Evolutionary conservation across 495 filamentous ascomycete genomes (phyloP).

Genomic region (Annulohypoxylon moriforme): DNA sequence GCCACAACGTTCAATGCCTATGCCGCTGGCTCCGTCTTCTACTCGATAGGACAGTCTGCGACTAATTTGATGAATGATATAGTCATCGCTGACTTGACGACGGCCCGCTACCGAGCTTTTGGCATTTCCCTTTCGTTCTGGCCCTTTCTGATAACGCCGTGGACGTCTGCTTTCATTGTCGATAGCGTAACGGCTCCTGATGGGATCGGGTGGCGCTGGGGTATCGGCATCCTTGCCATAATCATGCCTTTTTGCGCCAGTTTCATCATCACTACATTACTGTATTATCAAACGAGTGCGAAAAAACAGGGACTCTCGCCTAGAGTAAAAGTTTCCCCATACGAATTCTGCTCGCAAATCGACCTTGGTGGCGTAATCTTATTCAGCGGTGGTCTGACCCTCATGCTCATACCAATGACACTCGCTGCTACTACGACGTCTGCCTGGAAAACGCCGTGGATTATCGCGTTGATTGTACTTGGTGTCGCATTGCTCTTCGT

Average conservation of each 20-base stretch:
- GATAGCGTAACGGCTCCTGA: constrained; percentile 53
- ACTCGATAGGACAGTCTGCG: constrained; percentile 58
- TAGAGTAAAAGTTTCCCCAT: constrained; percentile 48
- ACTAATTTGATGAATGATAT: constrained; percentile 61
- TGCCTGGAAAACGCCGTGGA: constrained; percentile 58
- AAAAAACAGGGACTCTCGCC: constrained; percentile 49
- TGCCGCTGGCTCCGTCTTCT: constrained; percentile 59
- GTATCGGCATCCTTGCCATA: constrained; percentile 63
- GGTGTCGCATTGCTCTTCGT: constrained; percentile 50
- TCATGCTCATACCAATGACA: constrained; percentile 51
- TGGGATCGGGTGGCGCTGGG: constrained; percentile 64
- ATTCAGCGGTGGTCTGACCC: constrained; percentile 53
- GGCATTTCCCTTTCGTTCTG: constrained; percentile 58
- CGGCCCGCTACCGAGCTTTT: constrained; percentile 60
- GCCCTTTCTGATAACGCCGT: constrained; percentile 60
- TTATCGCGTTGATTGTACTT: constrained; percentile 56
- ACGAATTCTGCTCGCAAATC: constrained; percentile 60
- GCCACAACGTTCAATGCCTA: constrained; percentile 57
- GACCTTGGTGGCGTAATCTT: constrained; percentile 59
- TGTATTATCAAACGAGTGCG: constrained; percentile 56
- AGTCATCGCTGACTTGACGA: constrained; percentile 60
- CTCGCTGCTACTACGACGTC: constrained; percentile 50
- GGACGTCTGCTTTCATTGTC: constrained; percentile 58
- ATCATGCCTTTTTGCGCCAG: constrained; percentile 61
- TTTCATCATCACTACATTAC: constrained; percentile 59